Base-by-base conservation (phyloP, 1,139 yeast species). In the Pichia sp. region DNA sequence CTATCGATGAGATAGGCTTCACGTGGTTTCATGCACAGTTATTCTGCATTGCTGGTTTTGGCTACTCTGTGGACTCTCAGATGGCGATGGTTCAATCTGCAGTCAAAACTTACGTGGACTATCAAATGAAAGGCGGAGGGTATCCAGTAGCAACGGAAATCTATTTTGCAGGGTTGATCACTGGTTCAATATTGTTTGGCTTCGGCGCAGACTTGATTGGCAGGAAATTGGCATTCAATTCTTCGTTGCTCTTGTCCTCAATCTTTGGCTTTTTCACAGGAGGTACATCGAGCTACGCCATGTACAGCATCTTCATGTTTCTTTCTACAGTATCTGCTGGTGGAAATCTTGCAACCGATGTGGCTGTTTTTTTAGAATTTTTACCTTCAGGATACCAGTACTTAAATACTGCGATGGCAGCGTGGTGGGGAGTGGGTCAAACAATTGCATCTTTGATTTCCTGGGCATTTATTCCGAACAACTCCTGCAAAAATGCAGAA, bases 351-450 rank as follows among this genome's bases (percentile, higher is more conserved):
- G 84, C 80, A 2, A 69, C 81, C 39, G 87, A 82, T 65, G 79
- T 82, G 30, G 74, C 84, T 51, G 80, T 80, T 6, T 80, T 82
- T 58, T 67, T 82, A 51, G 87, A 82, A 61, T 80, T 73, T 58
- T 66, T 81, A 53, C 86, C 87, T 1, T 70, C 71, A 43, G 74
- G 74, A 48, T 69, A 74, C 58, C 82, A 79, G 60, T 79, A 76
- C 74, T 65, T 82, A 54, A 71, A 79, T 50, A 79, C 85, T 0
- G 69, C 78, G 37, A 72, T 81, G 70, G 85, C 86, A 6, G 68
- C 72, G 31, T 81, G 79, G 70, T 82, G 86, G 85, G 84, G 83
- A 52, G 65, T 82, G 49, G 86, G 86, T 42, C 85, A 80, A 65
- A 75, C 83, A 0, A 68, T 81, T 47, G 78, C 83, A 8, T 71